Evolutionary conservation across 129 eudicot genomes (phyloP), one percentile per base, ranked within the genome.

Genomic region (Logfia minima): DNA sequence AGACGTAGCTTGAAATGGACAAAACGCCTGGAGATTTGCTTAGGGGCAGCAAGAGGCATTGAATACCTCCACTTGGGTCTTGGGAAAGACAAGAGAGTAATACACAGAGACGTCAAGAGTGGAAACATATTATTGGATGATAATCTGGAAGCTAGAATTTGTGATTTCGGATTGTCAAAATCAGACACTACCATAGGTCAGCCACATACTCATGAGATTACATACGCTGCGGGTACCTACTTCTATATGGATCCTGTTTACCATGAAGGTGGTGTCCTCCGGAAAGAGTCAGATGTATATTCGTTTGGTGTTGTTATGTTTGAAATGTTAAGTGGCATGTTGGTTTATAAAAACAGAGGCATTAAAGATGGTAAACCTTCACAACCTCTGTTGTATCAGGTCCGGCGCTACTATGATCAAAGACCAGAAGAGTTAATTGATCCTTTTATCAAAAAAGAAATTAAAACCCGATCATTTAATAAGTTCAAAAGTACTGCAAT

Each of bases 101-200:
- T 62, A 9, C 67, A 62, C 67, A 62, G 67, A 62, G 67, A 62
- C 34, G 18, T 62, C n/a, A 62, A 62, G 67, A 62, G 67, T 0
- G 37, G 37, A 3, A 62, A 62, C 37, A 26, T 62, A 26, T 62
- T 62, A 28, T 26, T 62, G 67, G 67, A 62, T 1, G 37, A 13
- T 0, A 24, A 62, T 13, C 26, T 62, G n/a, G 32, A 62, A 26
- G 67, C 67, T 0, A 62, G 13, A 28, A 26, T 62, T 3, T 24
- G 67, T 26, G 67, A 62, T 62, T 62, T 62, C 26, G 67, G 67
- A 62, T 26, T 62, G 19, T 62, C 67, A 26, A 62, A 13, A 24
- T 26, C 37, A 62, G 2, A 26, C 37, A 0, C 37, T 6, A 14
- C 0, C 17, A 0, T 45, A 62, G 26, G 13, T 4, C 37, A 24